Evolutionary conservation across 2,329 filamentous ascomycete species (phyloP).

Genomic region (Furcasterigmium furcatum): DNA sequence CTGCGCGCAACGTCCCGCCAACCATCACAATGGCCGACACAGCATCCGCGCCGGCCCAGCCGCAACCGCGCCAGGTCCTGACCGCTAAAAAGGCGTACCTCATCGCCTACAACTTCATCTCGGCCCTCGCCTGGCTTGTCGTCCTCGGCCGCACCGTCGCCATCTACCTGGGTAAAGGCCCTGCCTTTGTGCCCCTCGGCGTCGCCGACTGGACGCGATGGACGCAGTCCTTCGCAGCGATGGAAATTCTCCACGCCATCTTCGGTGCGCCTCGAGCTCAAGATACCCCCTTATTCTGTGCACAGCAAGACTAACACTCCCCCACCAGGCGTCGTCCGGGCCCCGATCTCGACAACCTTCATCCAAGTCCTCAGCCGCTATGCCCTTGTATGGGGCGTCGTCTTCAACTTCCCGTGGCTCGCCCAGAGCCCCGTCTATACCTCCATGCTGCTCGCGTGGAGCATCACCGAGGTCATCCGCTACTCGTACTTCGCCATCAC

Average conservation of each 20-base stretch:
- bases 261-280: slow-evolving; percentile 67
- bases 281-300: too few species aligned
- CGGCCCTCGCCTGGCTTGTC: slow-evolving; percentile 72
- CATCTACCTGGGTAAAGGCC: slow-evolving; percentile 51
- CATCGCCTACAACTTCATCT: slow-evolving; percentile 79
- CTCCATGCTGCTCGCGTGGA: slow-evolving; percentile 84
- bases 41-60: slow-evolving; percentile 11
- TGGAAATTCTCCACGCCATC: slow-evolving; percentile 82
- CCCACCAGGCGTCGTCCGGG: slow-evolving; percentile 73
- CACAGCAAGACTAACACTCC: too few species aligned
- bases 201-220: slow-evolving; percentile 68
- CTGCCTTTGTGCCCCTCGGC: slow-evolving; percentile 55
- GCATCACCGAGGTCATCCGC: slow-evolving; percentile 84
- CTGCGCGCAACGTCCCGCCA: background rate
- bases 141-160: slow-evolving; percentile 67
- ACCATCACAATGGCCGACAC: slow-evolving; percentile 14
- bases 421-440: slow-evolving; percentile 62
- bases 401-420: slow-evolving; percentile 68
- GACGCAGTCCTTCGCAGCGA: slow-evolving; percentile 78
- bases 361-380: slow-evolving; percentile 90
- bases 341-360: slow-evolving; percentile 77
- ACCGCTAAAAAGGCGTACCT: slow-evolving; percentile 66
- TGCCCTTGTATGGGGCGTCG: slow-evolving; percentile 84
- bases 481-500: slow-evolving; percentile 88
- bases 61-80: slow-evolving; percentile 23